These are phyloP conservation scores for Rehmannia glutinosa DNA, from an alignment of 257 asterid species.

Conservation along the genomic window DNA sequence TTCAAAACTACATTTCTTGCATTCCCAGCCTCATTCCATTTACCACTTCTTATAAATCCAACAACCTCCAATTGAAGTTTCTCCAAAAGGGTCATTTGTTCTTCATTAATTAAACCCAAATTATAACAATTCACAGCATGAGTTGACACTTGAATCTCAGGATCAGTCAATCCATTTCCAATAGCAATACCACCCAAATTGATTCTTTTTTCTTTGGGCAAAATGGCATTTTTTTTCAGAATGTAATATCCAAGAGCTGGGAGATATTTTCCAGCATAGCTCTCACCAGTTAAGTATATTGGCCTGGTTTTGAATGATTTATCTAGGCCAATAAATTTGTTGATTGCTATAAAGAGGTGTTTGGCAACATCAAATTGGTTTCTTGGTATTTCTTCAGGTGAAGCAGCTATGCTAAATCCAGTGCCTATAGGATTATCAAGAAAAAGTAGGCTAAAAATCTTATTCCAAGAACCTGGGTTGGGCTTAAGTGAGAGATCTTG, in stretches of 20 bases:
- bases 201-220: constrained; percentile 25
- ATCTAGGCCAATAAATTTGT: constrained; percentile 42
- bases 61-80: constrained; percentile 39
- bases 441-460: constrained; percentile 54
- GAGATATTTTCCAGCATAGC: constrained; percentile 81
- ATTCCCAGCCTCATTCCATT: constrained; percentile 58
- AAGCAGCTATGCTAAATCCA: constrained; percentile 74
- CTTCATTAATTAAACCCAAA: constrained; percentile 60
- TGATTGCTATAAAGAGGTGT: constrained; percentile 55
- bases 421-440: constrained; percentile 86
- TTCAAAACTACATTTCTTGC: constrained; percentile 36
- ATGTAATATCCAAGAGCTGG: constrained; percentile 69
- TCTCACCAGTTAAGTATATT: constrained; percentile 70
- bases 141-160: constrained; percentile 58
- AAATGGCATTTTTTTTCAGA: constrained; percentile 39
- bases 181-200: constrained; percentile 70
- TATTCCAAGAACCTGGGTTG: constrained; percentile 70
- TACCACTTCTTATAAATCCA: constrained; percentile 20
- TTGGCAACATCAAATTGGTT: constrained; percentile 63
- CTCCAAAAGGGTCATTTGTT: constrained; percentile 47
- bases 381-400: constrained; percentile 66
- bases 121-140: constrained; percentile 49
- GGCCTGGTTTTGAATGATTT: constrained; percentile 50
- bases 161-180: constrained; percentile 91
- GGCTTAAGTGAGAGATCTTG: constrained; percentile 33